phyloP scores from a whole-genome alignment of 2,329 filamentous ascomycete species.

The Aspergillus novofumigatus region DNA sequence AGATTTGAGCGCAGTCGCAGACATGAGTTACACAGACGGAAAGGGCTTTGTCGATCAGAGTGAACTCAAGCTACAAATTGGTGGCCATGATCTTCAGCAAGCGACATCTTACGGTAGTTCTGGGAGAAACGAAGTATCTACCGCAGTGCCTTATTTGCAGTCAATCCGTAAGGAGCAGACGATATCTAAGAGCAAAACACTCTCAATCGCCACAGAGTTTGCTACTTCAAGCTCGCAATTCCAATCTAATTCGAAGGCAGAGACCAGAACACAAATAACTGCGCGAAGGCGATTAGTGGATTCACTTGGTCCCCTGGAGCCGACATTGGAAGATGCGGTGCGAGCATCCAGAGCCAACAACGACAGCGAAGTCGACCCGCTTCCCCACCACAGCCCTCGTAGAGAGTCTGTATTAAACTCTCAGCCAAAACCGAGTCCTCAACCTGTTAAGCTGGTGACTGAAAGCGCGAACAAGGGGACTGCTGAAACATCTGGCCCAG shows the following conservation, averaged over 20 bases:
- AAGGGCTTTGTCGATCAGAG: neutral
- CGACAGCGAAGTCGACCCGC: neutral
- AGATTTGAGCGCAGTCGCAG: neutral
- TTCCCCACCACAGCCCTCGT: neutral
- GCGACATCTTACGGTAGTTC: neutral
- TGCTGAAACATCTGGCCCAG: slow-evolving; percentile 9
- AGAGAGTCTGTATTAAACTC: neutral
- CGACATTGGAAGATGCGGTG: neutral
- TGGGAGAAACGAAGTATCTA: neutral
- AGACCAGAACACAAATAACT: slow-evolving; percentile 13
- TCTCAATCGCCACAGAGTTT: neutral
- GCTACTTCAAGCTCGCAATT: neutral
- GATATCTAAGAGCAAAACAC: neutral
- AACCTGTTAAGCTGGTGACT: neutral
- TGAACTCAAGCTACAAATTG: neutral
- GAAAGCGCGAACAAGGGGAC: neutral
- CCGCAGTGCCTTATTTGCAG: neutral
- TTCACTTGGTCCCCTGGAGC: slow-evolving; percentile 21
- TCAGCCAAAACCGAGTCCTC: neutral
- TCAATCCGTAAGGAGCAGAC: neutral
- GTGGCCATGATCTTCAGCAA: neutral
- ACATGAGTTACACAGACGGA: neutral
- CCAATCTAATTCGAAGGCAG: neutral
- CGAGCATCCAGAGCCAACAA: neutral
- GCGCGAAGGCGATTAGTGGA: slow-evolving; percentile 34